These are phyloP conservation scores for Cutaneotrichosporon cavernicola DNA, from an alignment of 1,284 basidiomycete genomes.

Conservation along the genomic window DNA sequence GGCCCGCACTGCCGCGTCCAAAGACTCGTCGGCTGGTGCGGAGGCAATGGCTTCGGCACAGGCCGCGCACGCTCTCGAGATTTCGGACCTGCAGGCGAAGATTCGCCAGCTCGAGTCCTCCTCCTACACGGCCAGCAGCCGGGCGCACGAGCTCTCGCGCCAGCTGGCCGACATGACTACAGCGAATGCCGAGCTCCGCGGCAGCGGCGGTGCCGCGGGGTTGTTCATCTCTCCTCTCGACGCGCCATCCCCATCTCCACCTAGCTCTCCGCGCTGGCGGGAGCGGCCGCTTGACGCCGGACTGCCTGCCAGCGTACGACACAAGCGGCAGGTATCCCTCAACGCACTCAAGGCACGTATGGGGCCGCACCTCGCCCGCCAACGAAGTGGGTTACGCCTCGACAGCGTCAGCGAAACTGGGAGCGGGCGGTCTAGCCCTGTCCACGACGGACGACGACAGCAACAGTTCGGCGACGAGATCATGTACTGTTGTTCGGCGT, in stretches of 20 bases:
- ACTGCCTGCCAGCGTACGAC: conserved; percentile 70
- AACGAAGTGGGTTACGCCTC: conserved; percentile 3
- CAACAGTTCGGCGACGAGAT: conserved; percentile 54
- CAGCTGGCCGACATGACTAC: conserved; percentile 54
- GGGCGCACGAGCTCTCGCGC: conserved; percentile 67
- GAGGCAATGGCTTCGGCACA: conserved; percentile 36
- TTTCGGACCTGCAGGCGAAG: conserved; percentile 71
- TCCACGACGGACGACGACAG: conserved; percentile 7
- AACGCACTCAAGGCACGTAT: conserved; percentile 86
- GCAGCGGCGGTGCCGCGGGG: conserved; percentile 2
- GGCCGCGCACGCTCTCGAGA: conserved; percentile 72
- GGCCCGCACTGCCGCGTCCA: conserved; percentile 2
- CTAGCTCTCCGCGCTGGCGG: neutral
- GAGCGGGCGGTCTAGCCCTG: conserved; percentile 7
- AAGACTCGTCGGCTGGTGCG: neutral
- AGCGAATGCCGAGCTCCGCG: conserved; percentile 19
- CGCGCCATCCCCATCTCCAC: conserved; percentile 5
- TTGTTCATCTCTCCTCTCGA: conserved; percentile 12
- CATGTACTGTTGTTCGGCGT: conserved; percentile 52
- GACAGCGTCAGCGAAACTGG: conserved; percentile 15
- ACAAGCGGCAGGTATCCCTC: conserved; percentile 79
- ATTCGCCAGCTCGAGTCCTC: conserved; percentile 70
- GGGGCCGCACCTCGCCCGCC: conserved; percentile 39
- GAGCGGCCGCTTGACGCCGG: conserved; percentile 59
- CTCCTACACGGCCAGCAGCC: conserved; percentile 69